Evolutionary conservation across 2,329 filamentous ascomycete genomes (phyloP), one percentile per base, ranked within the genome.

Genomic region (Amauroascus niger): DNA sequence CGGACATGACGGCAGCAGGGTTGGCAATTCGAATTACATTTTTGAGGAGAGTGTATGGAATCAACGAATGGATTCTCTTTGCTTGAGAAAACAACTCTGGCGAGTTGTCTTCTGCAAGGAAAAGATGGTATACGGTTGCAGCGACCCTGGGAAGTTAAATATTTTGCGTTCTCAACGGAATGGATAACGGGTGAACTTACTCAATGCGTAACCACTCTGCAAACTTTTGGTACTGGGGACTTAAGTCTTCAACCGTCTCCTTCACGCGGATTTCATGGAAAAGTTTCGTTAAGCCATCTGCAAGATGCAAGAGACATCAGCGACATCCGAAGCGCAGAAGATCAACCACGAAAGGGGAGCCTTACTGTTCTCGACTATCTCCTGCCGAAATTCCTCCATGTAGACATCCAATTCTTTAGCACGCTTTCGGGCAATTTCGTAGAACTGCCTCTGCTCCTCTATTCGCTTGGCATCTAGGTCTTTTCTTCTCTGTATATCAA

Each of bases 201-300:
- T 98, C 93, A 64, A 98, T 98, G 37, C 93, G 84, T 49, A 97
- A 75, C 93, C 93, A 98, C 69, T 98, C 93, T 16, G 91, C 91
- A 66, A 98, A 97, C 68, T 97, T 98, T 65, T 93, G 87, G 69
- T 97, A 97, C 67, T 97, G 90, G 9, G 94, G 84, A 64, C 88
- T 95, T 51, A 98, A 78, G 61, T 96, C 88, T 59, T 82, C 79
- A 51, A 98, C 91, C 3, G 80, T 88, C 56, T 87, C 78, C 73
- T 97, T 97, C 53, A 89, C 84, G 63, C 86, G 87, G 69, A 98
- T 95, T 67, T 97, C 93, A 55, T 86, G 79, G 70, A 98, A 97
- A 0, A 98, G 79, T 67, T 87, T 91, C 0, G 91, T 94, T 39
- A 98, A 78, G 7, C 93, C 93, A 67, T 96, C 88, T 69, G 46